phyloP scores from a whole-genome alignment of 2,329 filamentous ascomycete species.

The Graphilbum fragrans region DNA sequence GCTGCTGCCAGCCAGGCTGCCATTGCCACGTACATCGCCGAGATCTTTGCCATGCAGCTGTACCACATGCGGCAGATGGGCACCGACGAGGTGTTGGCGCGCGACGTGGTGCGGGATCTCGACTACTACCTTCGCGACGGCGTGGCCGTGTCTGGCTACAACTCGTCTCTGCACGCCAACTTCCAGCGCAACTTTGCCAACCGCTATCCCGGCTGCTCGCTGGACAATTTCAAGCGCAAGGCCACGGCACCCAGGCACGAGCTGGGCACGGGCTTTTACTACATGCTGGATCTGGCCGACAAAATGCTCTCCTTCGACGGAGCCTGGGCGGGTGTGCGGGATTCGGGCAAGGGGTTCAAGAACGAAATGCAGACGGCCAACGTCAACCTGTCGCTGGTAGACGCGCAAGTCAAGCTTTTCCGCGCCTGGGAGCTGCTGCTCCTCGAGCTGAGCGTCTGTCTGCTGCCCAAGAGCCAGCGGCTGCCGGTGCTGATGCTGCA shows the following conservation, averaged over 20 bases:
- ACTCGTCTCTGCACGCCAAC: slow-evolving; percentile 74
- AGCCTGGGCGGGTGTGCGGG: slow-evolving; percentile 57
- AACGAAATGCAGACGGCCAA: slow-evolving; percentile 81
- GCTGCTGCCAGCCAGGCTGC: slow-evolving; percentile 51
- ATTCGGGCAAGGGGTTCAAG: slow-evolving; percentile 46
- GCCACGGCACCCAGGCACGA: slow-evolving; percentile 46
- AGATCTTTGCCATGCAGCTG: slow-evolving; percentile 82
- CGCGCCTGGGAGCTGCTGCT: slow-evolving; percentile 83
- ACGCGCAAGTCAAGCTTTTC: slow-evolving; percentile 79
- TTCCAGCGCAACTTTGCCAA: slow-evolving; percentile 73
- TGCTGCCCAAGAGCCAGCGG: slow-evolving; percentile 36
- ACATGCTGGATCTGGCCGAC: slow-evolving; percentile 64
- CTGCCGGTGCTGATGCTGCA: slow-evolving; percentile 46
- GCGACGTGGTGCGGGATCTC: slow-evolving; percentile 60
- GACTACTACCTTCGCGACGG: slow-evolving; percentile 72
- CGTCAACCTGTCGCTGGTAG: slow-evolving; percentile 79
- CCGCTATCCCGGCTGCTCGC: slow-evolving; percentile 60
- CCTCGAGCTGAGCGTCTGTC: slow-evolving; percentile 63
- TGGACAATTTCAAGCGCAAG: slow-evolving; percentile 74
- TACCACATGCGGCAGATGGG: slow-evolving; percentile 74
- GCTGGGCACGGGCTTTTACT: slow-evolving; percentile 71
- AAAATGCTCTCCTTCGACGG: slow-evolving; percentile 66
- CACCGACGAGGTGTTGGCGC: slow-evolving; percentile 51
- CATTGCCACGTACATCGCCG: slow-evolving; percentile 71
- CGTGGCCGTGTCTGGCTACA: slow-evolving; percentile 70